Evolutionary conservation across 1,139 yeast species (phyloP).

Genomic region (Sugiyamaella neomexicana): DNA sequence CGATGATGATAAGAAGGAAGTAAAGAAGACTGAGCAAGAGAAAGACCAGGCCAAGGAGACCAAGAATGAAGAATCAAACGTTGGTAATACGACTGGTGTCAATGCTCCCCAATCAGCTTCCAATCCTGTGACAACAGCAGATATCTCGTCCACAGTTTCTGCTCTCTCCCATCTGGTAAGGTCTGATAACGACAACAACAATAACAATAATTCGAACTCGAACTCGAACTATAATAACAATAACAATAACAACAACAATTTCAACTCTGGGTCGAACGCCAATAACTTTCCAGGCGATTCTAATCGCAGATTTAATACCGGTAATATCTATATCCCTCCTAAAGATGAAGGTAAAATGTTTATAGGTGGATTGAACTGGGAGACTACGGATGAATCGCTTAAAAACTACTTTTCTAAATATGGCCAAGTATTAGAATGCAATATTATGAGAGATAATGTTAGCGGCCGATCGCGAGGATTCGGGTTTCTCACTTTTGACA

Average conservation of each 20-base stretch:
- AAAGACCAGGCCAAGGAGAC: background rate
- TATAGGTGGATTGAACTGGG: slow-evolving; percentile 98
- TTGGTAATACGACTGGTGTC: background rate
- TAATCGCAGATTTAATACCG: slow-evolving; percentile 41
- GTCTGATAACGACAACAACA: slow-evolving; percentile 34
- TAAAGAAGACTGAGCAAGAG: slow-evolving; percentile 18
- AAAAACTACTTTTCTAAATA: slow-evolving; percentile 81
- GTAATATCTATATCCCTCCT: slow-evolving; percentile 44
- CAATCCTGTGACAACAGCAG: no score
- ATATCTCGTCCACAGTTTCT: slow-evolving; percentile 21
- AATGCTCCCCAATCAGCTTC: slow-evolving; percentile 4
- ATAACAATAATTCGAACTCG: background rate
- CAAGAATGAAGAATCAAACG: background rate
- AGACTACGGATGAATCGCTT: slow-evolving; percentile 80
- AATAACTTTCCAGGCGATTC: slow-evolving; percentile 3
- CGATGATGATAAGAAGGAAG: slow-evolving; percentile 28
- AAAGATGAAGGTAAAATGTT: slow-evolving; percentile 84
- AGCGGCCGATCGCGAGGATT: slow-evolving; percentile 97
- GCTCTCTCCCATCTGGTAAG: slow-evolving; percentile 21
- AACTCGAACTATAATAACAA: background rate
- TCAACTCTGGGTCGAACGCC: background rate
- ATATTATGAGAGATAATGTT: slow-evolving; percentile 88
- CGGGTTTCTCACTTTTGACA: slow-evolving; percentile 88
- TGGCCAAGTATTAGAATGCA: slow-evolving; percentile 87
- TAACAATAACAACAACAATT: background rate